Conservation (phyloP, 2,329 filamentous ascomycete genomes). For the Hymenoscyphus repandus region DNA sequence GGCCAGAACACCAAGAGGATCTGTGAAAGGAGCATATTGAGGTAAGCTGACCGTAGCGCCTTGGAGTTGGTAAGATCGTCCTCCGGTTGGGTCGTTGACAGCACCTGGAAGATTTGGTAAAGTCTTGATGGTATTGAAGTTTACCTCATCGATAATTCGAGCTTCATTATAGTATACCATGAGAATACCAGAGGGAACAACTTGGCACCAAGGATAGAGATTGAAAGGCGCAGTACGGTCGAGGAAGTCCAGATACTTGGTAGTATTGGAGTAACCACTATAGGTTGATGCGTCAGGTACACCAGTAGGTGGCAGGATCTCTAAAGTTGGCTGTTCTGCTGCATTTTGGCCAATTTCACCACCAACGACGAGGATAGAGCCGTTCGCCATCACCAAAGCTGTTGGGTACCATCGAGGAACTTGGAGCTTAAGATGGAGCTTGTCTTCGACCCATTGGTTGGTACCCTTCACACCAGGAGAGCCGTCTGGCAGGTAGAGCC, state of each 20-base stretch:
- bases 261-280: constrained; percentile 34
- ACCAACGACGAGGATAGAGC: constrained; percentile 57
- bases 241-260: constrained; percentile 52
- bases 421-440: constrained; percentile 47
- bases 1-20: constrained; percentile 53
- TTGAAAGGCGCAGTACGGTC: constrained; percentile 60
- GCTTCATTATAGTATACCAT: constrained; percentile 63
- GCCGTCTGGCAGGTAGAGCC: constrained; percentile 57
- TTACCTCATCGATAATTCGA: constrained; percentile 54
- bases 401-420: constrained; percentile 55
- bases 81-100: constrained; percentile 52
- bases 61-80: constrained; percentile 62
- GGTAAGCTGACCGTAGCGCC: constrained; percentile 58
- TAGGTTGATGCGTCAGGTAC: constrained; percentile 12
- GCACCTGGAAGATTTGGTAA: constrained; percentile 58
- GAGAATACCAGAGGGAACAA: constrained; percentile 60
- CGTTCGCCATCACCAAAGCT: constrained; percentile 59
- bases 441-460: constrained; percentile 62
- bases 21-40: constrained; percentile 55
- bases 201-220: constrained; percentile 58
- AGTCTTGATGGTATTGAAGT: constrained; percentile 50
- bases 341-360: constrained; percentile 60
- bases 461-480: constrained; percentile 48
- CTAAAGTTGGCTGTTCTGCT: constrained; percentile 54
- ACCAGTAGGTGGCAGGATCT: constrained; percentile 47